Percentiles rank a stretch among this genome's conserved stretches.
phyloP scores from a whole-genome alignment of 2,329 filamentous ascomycete species.

The Exophiala bonariae region DNA sequence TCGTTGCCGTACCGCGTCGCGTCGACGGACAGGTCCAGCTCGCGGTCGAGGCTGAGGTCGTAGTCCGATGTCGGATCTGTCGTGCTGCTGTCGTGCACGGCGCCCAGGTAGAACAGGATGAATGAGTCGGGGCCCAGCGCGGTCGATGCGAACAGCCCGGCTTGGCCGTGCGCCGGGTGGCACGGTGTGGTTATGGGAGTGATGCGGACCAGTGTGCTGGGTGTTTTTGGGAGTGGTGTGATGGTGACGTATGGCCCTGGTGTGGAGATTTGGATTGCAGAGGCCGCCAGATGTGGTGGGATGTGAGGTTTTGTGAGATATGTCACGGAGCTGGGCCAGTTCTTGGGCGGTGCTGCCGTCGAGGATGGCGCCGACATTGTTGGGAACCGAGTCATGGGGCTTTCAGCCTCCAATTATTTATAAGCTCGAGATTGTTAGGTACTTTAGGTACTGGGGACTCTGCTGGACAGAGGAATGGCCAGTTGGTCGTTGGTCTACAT shows the following conservation, averaged over 20 bases:
- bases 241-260: constrained; percentile 4
- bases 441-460: too few relatives aligned
- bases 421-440: too few relatives aligned
- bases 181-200: constrained; percentile 41
- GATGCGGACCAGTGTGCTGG: constrained; percentile 49
- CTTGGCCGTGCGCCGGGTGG: constrained; percentile 50
- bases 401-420: too few relatives aligned
- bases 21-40: constrained; percentile 50
- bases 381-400: not conserved
- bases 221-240: constrained; percentile 32
- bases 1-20: constrained; percentile 52
- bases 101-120: constrained; percentile 52
- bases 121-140: constrained; percentile 46
- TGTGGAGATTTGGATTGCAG: not conserved
- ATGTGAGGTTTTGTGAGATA: constrained; percentile 29
- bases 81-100: constrained; percentile 46
- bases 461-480: too few relatives aligned
- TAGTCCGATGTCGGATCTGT: constrained; percentile 48
- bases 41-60: constrained; percentile 52
- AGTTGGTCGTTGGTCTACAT: too few relatives aligned
- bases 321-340: constrained; percentile 20
- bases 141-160: constrained; percentile 48
- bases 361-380: not conserved
- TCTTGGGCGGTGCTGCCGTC: constrained; percentile 12
- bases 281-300: constrained; percentile 4